Evolutionary conservation across 2,329 filamentous ascomycete genomes (phyloP), one percentile per base, ranked within the genome.

Genomic region (Monilinia polystroma): DNA sequence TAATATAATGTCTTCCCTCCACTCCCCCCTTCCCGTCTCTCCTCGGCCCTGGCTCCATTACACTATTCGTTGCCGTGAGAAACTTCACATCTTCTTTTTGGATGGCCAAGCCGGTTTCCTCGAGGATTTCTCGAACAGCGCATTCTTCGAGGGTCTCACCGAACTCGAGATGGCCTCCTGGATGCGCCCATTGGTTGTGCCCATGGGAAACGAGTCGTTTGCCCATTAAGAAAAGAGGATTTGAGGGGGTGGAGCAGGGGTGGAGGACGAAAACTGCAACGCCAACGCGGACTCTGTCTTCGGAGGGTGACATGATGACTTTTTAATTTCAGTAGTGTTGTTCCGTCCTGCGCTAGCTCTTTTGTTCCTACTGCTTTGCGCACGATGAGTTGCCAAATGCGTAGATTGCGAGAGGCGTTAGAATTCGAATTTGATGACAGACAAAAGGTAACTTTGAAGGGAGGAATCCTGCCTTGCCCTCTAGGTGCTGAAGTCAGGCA

Each of bases 151-250:
- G 82, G 1, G 80, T 81, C 75, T 94, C 91, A 69, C 84, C 84
- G 66, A 85, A 84, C 68, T 94, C 91, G 20, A 93, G 83, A 72
- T 94, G 90, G 0, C 91, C 91, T 29, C 91, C 91, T 0, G 91
- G 90, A 18, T 92, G 83, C 59, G 87, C 87, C 78, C 84, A 86
- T 0, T 38, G 26, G 45, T 18, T 38, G 84, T 87, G 1, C 85
- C 87, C 70, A 63, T 70, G 69, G 5, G 70, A 68, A 20, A 56
- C 64, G 20, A 68, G 56, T n/a, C 69, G 68, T 23, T 69, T 68
- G 12, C 69, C 71, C 4, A 71, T 51, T 16, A 72, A 64, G 60
- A 72, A 72, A 3, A 54, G 18, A 16, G 69, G 70, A 41, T 66
- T 68, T 4, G 54, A 12, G 45, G 63, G 26, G 0, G 67, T 67